Base-by-base conservation (phyloP, 148 eudicot species). In the Diospyros kaki region DNA sequence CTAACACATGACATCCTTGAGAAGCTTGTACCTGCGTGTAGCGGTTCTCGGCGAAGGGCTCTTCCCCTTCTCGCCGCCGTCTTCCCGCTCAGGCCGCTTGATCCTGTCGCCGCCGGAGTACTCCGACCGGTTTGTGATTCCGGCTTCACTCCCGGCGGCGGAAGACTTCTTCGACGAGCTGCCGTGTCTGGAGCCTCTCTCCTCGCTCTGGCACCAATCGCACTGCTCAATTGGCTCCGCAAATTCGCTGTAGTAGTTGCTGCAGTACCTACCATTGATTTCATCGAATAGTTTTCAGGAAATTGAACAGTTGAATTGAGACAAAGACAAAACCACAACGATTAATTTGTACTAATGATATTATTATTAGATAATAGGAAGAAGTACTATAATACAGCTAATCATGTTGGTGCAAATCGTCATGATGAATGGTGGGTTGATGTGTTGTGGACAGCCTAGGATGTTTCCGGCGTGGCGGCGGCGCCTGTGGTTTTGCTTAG, bases 131-230 rank as follows among this genome's bases (percentile, higher is more conserved):
- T 62, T 73, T 41, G 17, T 74, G 42, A 53, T 62, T 5, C 68
- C 46, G 48, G 54, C 42, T 4, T 58, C n/a, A 28, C 50, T 73
- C 12, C 9, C 56, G 43, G 58, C 41, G 43, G n/a, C 9, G 1
- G 73, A 42, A 38, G 83, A 76, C 62, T 88, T 86, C 66, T 81
- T 84, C 1, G 85, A 77, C 48, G 90, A 87, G 48, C 81, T 72
- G 13, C 71, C 77, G 15, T 67, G 78, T 64, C 79, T 81, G 3
- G 76, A 62, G 56, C 72, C 77, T 59, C 72, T 80, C 53, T 79
- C 81, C 58, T 86, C 92, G 64, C 86, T 76, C 77, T 86, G 87
- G 76, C 92, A 88, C 89, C 89, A 88, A 62, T 88, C 89, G 11
- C 92, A 88, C 8, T 75, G 73, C 50, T 77, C 82, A n/a, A 81